Base-by-base conservation (phyloP, 768 basidiomycete genomes). In the Aureoboletus auriporus region DNA sequence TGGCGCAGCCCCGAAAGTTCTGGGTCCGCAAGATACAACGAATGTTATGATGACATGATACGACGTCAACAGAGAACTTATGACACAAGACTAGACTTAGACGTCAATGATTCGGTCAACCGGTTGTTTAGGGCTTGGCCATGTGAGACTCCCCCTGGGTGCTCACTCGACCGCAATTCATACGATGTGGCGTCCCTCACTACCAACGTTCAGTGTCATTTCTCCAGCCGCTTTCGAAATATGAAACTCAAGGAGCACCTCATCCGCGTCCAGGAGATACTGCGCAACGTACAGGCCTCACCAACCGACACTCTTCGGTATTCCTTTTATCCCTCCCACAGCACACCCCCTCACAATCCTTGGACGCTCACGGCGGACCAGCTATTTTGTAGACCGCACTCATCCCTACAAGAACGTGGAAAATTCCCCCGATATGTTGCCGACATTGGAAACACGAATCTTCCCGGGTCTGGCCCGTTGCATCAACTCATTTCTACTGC, bases 61-160 rank as follows among this genome's bases (percentile, higher is more conserved):
- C 27, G 28, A 28, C 58, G 48, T 13, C 52, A 46, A n/a, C 14
- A 1, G 28, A 26, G 12, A 29, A 31, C 29, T 20, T 60, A 54
- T 14, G 2, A 51, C 17, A 11, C 20, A 0, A 46, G 51, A 26
- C 23, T 34, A 14, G 6, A 8, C 4, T 37, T 30, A n/a, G 51
- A 60, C 16, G 20, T 28, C 1, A n/a, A 39, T 23, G 17, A 31
- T n/a, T 40, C 43, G 6, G 46, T 51, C 33, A 6, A 47, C 2
- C 7, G 37, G 4, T 27, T 62, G 39, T 38, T 50, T 3, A 7
- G 8, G 8, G 44, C 52, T 29, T 62, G 61, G 61, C 60, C 56
- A 20, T 56, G 42, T 14, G 51, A 54, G 30, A 51, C 28, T n/a
- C 47, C 51, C 12, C 53, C 55, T 7, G 13, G 14, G 10, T 26